These are phyloP conservation scores for Alternaria sp. DNA, from an alignment of 2,329 filamentous ascomycete species.

Conservation along the genomic window DNA sequence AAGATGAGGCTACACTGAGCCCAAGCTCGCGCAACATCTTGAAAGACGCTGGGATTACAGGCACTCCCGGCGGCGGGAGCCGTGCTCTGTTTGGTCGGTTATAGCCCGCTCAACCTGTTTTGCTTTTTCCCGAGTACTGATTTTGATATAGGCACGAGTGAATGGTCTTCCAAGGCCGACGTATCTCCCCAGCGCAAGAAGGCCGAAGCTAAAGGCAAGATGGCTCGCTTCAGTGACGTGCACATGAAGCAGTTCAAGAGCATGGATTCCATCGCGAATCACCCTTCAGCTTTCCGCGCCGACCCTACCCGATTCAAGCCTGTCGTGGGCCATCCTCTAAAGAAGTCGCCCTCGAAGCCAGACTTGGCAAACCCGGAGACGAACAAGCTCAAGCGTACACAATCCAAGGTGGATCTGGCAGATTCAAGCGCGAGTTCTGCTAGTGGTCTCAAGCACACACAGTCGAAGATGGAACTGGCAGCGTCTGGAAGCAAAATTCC, in stretches of 20 bases:
- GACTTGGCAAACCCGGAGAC: conserved; percentile 56
- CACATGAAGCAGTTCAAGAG: conserved; percentile 93
- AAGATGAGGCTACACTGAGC: conserved; percentile 63
- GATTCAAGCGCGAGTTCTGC: conserved; percentile 61
- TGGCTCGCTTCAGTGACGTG: conserved; percentile 80
- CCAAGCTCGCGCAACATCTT: conserved; percentile 68
- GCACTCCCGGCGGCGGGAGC: conserved; percentile 52
- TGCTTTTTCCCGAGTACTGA: background rate
- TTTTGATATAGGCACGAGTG: conserved; percentile 30
- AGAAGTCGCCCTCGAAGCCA: conserved; percentile 54
- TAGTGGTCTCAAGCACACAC: conserved; percentile 58
- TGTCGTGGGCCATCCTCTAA: conserved; percentile 31
- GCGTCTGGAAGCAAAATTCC: conserved; percentile 60
- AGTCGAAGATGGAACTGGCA: conserved; percentile 70
- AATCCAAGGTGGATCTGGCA: conserved; percentile 71
- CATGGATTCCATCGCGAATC: conserved; percentile 94
- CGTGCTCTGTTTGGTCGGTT: conserved; percentile 41
- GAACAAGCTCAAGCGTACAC: conserved; percentile 60
- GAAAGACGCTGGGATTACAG: conserved; percentile 74
- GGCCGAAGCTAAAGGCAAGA: conserved; percentile 80
- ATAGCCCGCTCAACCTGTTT: background rate
- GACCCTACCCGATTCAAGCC: conserved; percentile 65
- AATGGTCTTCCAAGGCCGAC: conserved; percentile 51
- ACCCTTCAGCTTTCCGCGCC: conserved; percentile 79
- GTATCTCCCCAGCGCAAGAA: conserved; percentile 70